These are phyloP conservation scores for Petunia hybrid DNA, from an alignment of 305 asterid genomes.

Conservation along the genomic window DNA sequence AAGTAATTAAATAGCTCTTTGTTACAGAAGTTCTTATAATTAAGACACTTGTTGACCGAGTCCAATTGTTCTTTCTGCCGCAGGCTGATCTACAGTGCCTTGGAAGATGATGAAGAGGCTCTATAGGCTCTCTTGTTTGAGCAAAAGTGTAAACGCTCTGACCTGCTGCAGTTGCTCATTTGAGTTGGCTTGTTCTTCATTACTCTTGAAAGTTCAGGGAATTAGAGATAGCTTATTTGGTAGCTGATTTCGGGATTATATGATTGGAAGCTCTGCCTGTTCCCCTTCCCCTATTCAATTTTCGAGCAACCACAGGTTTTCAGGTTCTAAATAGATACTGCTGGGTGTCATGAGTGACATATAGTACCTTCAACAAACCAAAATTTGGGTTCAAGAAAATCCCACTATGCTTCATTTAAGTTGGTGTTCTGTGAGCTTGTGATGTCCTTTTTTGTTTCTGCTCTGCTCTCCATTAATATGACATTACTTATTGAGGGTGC, in stretches of 20 bases:
- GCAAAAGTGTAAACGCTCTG: background rate
- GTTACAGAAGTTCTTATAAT: background rate
- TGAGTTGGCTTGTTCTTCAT: conserved; percentile 10
- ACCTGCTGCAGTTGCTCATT: conserved; percentile 20
- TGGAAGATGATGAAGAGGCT: conserved; percentile 74
- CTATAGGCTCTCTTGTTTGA: conserved; percentile 17
- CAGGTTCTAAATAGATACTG: background rate
- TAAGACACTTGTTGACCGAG: background rate
- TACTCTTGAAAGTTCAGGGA: background rate
- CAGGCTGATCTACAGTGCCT: conserved; percentile 85
- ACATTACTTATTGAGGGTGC: conserved; percentile 1
- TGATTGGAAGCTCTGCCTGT: background rate
- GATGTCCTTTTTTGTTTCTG: background rate
- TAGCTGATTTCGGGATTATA: background rate
- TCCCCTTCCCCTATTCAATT: conserved; percentile 17
- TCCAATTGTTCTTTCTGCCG: conserved; percentile 33
- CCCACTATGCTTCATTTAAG: conserved; percentile 19
- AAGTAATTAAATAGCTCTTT: conserved; percentile 33
- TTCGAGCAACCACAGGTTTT: background rate
- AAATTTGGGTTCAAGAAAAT: background rate
- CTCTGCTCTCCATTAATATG: background rate
- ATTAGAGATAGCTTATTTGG: background rate
- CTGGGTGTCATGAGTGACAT: conserved; percentile 21
- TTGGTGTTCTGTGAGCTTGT: conserved; percentile 10
- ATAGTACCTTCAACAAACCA: conserved; percentile 1